phyloP scores from a whole-genome alignment of 768 basidiomycete genomes.

The Dioszegia crocea region DNA sequence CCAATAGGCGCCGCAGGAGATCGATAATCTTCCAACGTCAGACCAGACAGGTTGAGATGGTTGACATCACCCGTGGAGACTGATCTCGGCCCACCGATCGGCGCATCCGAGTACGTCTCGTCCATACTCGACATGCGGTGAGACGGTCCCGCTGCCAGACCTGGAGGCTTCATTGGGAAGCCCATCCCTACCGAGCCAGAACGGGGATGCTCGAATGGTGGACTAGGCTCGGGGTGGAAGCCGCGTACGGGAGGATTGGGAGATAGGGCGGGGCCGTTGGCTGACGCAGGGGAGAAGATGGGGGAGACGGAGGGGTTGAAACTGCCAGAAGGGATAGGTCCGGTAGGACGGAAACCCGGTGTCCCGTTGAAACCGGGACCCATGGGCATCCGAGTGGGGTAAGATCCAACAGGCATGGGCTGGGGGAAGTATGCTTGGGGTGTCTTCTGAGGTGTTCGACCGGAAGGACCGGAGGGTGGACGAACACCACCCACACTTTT shows the following conservation, averaged over 20 bases:
- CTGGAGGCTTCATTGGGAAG: conserved; percentile 25
- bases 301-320: conserved; percentile 19
- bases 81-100: conserved; percentile 32
- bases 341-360: conserved; percentile 26
- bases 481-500: conserved; percentile 15
- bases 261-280: conserved; percentile 7
- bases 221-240: conserved; percentile 16
- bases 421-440: conserved; percentile 38
- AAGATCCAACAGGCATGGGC: conserved; percentile 26
- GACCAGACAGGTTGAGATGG: conserved; percentile 8
- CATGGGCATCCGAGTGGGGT: conserved; percentile 28
- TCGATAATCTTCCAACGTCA: conserved; percentile 4
- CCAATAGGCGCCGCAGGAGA: conserved; percentile 18
- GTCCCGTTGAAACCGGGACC: conserved; percentile 21
- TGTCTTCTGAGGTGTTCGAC: conserved; percentile 23
- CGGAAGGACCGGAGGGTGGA: conserved; percentile 8
- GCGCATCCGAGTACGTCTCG: conserved; percentile 42
- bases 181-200: conserved; percentile 44
- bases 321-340: background rate
- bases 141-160: background rate
- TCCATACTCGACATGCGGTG: conserved; percentile 27
- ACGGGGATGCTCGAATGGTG: conserved; percentile 22
- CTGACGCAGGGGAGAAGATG: conserved; percentile 23
- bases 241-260: conserved; percentile 11
- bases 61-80: conserved; percentile 15